Base-by-base conservation (phyloP, 805 yeast genomes). In the Myxozyma geophila region DNA sequence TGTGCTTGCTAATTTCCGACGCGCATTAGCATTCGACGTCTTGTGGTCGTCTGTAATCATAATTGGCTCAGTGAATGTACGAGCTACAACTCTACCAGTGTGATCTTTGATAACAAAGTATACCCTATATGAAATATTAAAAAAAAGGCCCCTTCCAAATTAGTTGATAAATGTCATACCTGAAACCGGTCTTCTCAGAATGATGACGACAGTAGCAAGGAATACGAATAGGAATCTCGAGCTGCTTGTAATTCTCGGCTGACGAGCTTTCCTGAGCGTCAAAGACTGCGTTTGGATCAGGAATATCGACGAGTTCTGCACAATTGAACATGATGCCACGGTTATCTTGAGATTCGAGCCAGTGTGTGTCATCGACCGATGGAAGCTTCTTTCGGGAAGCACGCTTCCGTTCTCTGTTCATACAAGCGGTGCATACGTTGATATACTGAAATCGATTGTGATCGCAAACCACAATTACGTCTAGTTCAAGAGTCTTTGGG, bases 131-230 rank as follows among this genome's bases (percentile, higher is more conserved):
- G 21, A 56, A 19, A 15, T 43, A 21, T 54, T 53, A 54, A 33
- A n/a, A 40, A 15, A 7, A 2, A 13, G n/a, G n/a, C n/a, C 28
- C 3, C 7, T 41, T 6, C 0, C 5, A 35, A n/a, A 37, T 9
- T 13, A 8, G 12, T n/a, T 2, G 15, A 17, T 6, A 15, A 12
- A 35, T 9, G 40, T 21, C 46, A 89, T 78, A 72, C 85, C 85
- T 59, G 79, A 92, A 93, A 1, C 99, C 99, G 47, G 82, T 82
- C n/a, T 87, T 79, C 67, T 92, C 97, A 68, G 86, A 85, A 76
- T 95, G 99, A 76, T 95, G 99, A 68, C 98, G 85, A 77, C 98
- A 95, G 75, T 95, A 93, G 76, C 99, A 93, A 9, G 93, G 93
- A 48, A 95, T 85, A 76, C 99, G 84, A 28, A 97, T 79, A 21